Evolutionary conservation across 106 monocot genomes (phyloP).

Genomic region (Allium fistulosum): DNA sequence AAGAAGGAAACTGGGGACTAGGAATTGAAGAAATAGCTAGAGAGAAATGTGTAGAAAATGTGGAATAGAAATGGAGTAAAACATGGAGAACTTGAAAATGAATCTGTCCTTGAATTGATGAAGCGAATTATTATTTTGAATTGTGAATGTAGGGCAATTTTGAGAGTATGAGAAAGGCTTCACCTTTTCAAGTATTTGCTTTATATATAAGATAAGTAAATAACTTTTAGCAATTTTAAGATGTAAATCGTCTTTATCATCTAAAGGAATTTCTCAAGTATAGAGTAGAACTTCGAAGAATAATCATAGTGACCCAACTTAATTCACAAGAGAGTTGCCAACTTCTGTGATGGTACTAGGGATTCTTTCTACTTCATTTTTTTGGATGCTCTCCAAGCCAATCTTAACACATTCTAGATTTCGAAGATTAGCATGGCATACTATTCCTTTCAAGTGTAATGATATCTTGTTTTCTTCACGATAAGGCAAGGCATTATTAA

Average conservation of each 20-base stretch:
- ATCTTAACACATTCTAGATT: constrained; percentile 73
- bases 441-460: constrained; percentile 35
- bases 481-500: constrained; percentile 28
- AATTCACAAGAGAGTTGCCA: constrained; percentile 45
- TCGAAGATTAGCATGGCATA: constrained; percentile 77
- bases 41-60: no score
- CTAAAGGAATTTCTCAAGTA: constrained; percentile 23
- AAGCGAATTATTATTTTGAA: no score
- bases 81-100: no score
- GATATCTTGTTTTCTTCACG: constrained; percentile 23
- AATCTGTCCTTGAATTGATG: no score
- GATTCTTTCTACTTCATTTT: constrained; percentile 26
- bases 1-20: no score
- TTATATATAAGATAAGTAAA: no score
- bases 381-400: constrained; percentile 32
- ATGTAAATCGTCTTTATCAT: constrained; percentile 45
- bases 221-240: constrained; percentile 83
- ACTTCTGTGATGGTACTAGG: constrained; percentile 50
- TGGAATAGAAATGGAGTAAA: no score
- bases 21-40: no score
- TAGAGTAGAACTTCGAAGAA: constrained; percentile 70
- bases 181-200: no score
- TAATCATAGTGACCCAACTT: constrained; percentile 42
- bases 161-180: no score
- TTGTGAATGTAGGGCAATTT: no score